Percentiles rank a stretch among this genome's conserved stretches.
Evolutionary conservation across 257 asterid genomes (phyloP).

Genomic region (Jacaranda copaia): DNA sequence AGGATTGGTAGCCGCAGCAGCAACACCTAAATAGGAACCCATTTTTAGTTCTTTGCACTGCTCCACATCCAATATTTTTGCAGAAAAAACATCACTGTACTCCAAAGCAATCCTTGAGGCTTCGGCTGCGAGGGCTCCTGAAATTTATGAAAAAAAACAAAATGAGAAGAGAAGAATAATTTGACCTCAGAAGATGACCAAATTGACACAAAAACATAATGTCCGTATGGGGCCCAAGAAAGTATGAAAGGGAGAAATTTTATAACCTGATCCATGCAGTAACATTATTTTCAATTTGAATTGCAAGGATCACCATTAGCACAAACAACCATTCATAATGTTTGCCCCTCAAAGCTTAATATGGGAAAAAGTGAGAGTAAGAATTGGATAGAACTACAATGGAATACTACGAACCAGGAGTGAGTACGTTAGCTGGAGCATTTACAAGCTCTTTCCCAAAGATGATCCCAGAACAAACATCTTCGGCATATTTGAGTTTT

Average conservation of each 20-base stretch:
- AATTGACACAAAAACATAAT: too few species aligned
- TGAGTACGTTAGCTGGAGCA: slow-evolving; percentile 97
- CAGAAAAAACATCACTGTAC: slow-evolving; percentile 83
- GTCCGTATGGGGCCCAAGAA: too few species aligned
- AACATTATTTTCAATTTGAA: background rate
- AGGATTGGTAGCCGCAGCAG: slow-evolving; percentile 92
- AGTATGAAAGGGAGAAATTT: too few species aligned
- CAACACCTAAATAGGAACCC: slow-evolving; percentile 98
- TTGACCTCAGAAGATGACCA: background rate
- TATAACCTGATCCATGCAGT: too few species aligned
- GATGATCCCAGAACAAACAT: slow-evolving; percentile 83
- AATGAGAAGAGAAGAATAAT: slow-evolving; percentile 1
- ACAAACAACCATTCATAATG: background rate
- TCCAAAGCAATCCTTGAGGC: slow-evolving; percentile 81
- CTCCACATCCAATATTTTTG: slow-evolving; percentile 83
- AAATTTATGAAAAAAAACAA: slow-evolving; percentile 22
- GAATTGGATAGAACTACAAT: background rate
- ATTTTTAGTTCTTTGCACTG: slow-evolving; percentile 97
- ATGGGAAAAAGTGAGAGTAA: background rate
- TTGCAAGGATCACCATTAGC: background rate
- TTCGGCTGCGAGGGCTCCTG: slow-evolving; percentile 90
- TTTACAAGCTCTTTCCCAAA: slow-evolving; percentile 91
- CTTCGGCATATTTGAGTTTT: slow-evolving; percentile 77
- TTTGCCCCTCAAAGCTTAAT: background rate
- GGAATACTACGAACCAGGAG: slow-evolving; percentile 78